Conservation (phyloP, 1,284 basidiomycete species). For the Coniophora puteana region DNA sequence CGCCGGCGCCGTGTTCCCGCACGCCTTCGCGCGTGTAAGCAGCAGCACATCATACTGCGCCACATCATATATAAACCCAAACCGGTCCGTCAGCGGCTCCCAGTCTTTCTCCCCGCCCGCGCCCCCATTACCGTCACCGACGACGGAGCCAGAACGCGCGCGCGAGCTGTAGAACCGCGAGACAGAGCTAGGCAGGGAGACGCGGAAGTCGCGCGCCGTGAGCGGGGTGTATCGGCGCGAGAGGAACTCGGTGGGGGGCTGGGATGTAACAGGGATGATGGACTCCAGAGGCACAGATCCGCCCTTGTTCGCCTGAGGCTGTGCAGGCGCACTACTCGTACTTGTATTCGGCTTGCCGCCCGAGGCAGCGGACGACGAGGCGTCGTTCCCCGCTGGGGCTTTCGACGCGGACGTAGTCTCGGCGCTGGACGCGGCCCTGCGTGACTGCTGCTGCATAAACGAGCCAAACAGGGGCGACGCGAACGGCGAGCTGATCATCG, state of each 20-base stretch:
- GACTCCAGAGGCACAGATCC: conserved; percentile 85
- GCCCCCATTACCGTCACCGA: too few relatives aligned
- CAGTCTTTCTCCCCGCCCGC: conserved; percentile 55
- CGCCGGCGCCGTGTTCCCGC: conserved; percentile 72
- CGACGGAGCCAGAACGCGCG: too few relatives aligned
- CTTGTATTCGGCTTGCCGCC: conserved; percentile 10
- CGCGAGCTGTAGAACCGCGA: too few relatives aligned
- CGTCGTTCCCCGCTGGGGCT: conserved; percentile 9
- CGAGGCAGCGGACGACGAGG: conserved; percentile 5
- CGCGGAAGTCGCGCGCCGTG: conserved; percentile 63
- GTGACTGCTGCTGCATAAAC: conserved; percentile 49
- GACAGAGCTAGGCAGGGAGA: conserved; percentile 54
- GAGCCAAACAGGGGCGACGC: conserved; percentile 58
- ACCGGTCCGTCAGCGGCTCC: conserved; percentile 83
- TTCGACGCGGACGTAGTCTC: conserved; percentile 24
- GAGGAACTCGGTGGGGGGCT: conserved; percentile 84
- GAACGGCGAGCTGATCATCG: conserved; percentile 33
- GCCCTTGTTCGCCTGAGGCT: conserved; percentile 30
- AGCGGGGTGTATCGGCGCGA: conserved; percentile 69
- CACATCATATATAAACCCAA: conserved; percentile 92
- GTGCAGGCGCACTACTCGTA: conserved; percentile 13
- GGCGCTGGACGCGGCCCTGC: conserved; percentile 29
- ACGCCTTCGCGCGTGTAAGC: conserved; percentile 70
- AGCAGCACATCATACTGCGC: conserved; percentile 79
- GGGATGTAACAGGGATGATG: conserved; percentile 81